Evolutionary conservation across 1,139 yeast genomes (phyloP).

Genomic region (Kurtzmaniella quercitrusa): DNA sequence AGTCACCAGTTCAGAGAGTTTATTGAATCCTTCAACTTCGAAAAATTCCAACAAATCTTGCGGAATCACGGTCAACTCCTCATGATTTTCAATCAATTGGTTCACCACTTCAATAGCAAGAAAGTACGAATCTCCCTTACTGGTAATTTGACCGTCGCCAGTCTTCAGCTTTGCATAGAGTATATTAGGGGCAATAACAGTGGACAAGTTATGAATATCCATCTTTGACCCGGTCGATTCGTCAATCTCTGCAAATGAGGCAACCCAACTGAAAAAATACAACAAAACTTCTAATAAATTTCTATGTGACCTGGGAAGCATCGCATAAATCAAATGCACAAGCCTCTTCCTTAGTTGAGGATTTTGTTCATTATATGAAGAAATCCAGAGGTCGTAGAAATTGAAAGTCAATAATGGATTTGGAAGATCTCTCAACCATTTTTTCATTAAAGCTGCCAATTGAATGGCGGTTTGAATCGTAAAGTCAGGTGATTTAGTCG

Average conservation of each 20-base stretch:
- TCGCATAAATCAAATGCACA: slow-evolving; percentile 67
- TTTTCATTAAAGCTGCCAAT: slow-evolving; percentile 88
- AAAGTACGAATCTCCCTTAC: slow-evolving; percentile 68
- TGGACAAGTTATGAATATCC: slow-evolving; percentile 94
- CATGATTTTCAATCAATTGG: slow-evolving; percentile 77
- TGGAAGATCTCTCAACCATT: slow-evolving; percentile 88
- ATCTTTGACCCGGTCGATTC: slow-evolving; percentile 90
- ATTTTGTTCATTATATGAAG: slow-evolving; percentile 60
- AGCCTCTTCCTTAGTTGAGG: slow-evolving; percentile 48
- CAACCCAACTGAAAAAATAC: slow-evolving; percentile 90
- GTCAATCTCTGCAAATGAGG: slow-evolving; percentile 88
- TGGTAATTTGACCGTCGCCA: slow-evolving; percentile 21
- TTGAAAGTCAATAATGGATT: slow-evolving; percentile 80
- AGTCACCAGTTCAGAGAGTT: slow-evolving; percentile 16
- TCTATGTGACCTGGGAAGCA: slow-evolving; percentile 79
- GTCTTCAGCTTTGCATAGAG: slow-evolving; percentile 48
- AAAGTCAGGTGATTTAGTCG: slow-evolving; percentile 69
- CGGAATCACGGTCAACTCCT: slow-evolving; percentile 77
- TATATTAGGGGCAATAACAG: slow-evolving; percentile 92
- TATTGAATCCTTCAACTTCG: slow-evolving; percentile 30
- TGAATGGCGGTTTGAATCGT: slow-evolving; percentile 84
- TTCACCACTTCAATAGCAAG: slow-evolving; percentile 89
- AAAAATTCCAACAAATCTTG: slow-evolving; percentile 40
- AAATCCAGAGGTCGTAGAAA: slow-evolving; percentile 77
- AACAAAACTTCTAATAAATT: slow-evolving; percentile 84